phyloP scores from a whole-genome alignment of 345 rosid species.

The Eucalyptus albens region DNA sequence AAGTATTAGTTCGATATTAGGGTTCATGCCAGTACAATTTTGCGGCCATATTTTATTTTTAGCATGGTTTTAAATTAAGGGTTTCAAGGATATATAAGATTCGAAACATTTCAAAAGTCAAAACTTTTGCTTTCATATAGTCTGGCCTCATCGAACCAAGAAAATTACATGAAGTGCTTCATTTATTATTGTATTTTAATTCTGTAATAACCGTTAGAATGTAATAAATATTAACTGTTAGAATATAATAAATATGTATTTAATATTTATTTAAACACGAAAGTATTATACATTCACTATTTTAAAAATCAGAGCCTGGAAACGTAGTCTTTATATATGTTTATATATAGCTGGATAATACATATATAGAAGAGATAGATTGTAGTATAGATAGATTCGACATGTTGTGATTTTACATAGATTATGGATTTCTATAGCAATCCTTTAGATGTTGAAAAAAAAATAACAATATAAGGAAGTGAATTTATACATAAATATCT shows the following conservation, averaged over 20 bases:
- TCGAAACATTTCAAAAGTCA: not conserved
- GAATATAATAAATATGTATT: not conserved
- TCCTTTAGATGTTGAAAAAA: not conserved
- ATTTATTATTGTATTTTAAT: not conserved
- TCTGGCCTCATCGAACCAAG: not conserved
- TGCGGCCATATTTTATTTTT: not conserved
- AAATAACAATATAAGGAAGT: not conserved
- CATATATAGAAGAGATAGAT: not conserved
- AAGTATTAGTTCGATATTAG: not conserved
- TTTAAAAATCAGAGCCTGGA: not conserved
- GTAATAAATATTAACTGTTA: not conserved
- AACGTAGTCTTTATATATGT: not conserved
- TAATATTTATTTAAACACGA: not conserved
- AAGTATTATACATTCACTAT: not conserved
- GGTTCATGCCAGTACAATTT: not conserved
- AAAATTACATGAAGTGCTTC: not conserved
- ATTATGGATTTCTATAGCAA: not conserved
- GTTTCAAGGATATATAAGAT: not conserved
- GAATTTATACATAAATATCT: not conserved
- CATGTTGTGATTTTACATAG: not conserved
- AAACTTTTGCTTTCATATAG: not conserved
- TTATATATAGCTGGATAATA: not conserved
- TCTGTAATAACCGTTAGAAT: not conserved
- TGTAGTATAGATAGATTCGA: not conserved
- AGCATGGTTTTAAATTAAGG: not conserved